Evolutionary conservation across 164 flowering plant species (phyloP).

Genomic region (Annona cherimola): DNA sequence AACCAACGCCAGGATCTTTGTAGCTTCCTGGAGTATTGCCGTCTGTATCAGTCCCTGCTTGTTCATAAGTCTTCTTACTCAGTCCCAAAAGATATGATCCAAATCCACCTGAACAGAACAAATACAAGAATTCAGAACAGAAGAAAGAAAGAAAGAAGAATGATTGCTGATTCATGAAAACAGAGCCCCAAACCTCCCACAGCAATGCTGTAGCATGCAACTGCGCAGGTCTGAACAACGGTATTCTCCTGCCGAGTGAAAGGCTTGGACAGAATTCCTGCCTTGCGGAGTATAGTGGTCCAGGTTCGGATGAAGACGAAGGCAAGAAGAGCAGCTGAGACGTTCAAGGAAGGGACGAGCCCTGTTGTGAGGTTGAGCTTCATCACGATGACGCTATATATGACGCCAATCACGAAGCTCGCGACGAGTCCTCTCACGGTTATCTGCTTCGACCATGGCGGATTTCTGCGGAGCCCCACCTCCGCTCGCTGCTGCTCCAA

Average conservation of each 20-base stretch:
- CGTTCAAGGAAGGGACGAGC: conserved; percentile 72
- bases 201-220: conserved; percentile 85
- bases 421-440: conserved; percentile 68
- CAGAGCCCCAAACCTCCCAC: conserved; percentile 55
- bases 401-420: conserved; percentile 58
- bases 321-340: conserved; percentile 92
- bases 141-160: background rate
- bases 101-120: conserved; percentile 62
- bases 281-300: conserved; percentile 57
- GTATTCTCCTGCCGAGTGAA: conserved; percentile 92
- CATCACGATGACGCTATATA: conserved; percentile 77
- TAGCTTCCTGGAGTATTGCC: conserved; percentile 52
- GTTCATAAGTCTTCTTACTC: conserved; percentile 67
- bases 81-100: conserved; percentile 82
- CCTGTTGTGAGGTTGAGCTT: conserved; percentile 89
- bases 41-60: conserved; percentile 46
- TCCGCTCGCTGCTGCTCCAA: conserved; percentile 12
- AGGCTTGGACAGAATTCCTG: conserved; percentile 49
- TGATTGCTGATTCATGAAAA: background rate
- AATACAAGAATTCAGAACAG: background rate
- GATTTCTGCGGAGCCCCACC: conserved; percentile 21
- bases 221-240: conserved; percentile 87
- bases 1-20: conserved; percentile 74
- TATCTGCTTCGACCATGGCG: conserved; percentile 80
- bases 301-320: conserved; percentile 62